Percentiles rank a stretch among this genome's conserved stretches.
Conservation (phyloP, 129 eudicot genomes). For the Apium graveolens region DNA sequence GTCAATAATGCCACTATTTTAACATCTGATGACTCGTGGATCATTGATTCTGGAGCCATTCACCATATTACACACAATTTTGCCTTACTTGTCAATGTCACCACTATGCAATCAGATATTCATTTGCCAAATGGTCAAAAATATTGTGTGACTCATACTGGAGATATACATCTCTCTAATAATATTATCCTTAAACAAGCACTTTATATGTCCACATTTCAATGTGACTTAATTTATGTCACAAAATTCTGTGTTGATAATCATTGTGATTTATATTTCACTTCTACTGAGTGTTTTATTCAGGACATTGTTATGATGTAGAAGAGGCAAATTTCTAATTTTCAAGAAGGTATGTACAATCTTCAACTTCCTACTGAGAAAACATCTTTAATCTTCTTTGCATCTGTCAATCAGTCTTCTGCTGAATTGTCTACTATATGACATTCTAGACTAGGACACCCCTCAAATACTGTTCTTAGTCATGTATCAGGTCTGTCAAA, state of each 20-base stretch:
- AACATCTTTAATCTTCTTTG: fast-evolving
- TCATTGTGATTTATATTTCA: fast-evolving
- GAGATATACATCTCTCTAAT: background rate
- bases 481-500: background rate
- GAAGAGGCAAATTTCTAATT: too few relatives aligned
- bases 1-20: too few relatives aligned
- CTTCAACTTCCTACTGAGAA: too few relatives aligned
- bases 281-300: background rate
- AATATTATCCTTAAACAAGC: background rate
- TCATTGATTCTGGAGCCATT: background rate
- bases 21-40: background rate
- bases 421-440: background rate
- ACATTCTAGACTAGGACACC: background rate
- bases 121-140: background rate
- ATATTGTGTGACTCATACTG: background rate
- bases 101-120: background rate
- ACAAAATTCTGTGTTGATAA: background rate
- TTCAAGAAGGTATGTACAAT: too few relatives aligned
- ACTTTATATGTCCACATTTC: background rate
- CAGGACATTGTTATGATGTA: background rate
- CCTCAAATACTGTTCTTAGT: background rate
- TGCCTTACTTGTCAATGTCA: too few relatives aligned
- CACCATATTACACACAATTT: background rate
- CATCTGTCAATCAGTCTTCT: background rate
- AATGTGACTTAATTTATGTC: background rate